Conservation (phyloP, 345 rosid species). For the Arabidopsis arenosa region DNA sequence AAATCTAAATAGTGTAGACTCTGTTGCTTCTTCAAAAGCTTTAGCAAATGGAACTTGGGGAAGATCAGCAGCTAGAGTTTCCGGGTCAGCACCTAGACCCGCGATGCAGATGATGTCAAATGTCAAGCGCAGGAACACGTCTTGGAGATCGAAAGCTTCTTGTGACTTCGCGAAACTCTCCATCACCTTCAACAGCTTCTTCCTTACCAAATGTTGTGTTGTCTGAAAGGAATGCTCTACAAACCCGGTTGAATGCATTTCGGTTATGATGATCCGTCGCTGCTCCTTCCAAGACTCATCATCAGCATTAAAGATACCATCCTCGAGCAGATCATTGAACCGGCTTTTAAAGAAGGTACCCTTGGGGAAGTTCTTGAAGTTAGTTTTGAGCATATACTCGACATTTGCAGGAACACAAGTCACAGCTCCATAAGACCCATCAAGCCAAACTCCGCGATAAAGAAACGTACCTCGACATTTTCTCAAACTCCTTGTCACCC, state of each 20-base stretch:
- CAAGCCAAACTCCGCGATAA: slow-evolving; percentile 64
- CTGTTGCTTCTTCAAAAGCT: slow-evolving; percentile 64
- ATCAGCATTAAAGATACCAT: slow-evolving; percentile 74
- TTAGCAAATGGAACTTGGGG: slow-evolving; percentile 48
- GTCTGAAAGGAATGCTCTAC: slow-evolving; percentile 47
- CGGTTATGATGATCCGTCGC: slow-evolving; percentile 58
- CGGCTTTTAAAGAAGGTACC: slow-evolving; percentile 59
- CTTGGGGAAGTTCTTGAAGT: slow-evolving; percentile 74
- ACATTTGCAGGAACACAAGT: slow-evolving; percentile 64
- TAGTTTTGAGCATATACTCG: slow-evolving; percentile 67
- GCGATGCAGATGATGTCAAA: slow-evolving; percentile 69
- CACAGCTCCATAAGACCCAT: slow-evolving; percentile 56
- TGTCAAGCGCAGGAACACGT: slow-evolving; percentile 60
- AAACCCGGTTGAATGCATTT: slow-evolving; percentile 51
- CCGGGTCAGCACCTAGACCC: slow-evolving; percentile 70
- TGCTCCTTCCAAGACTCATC: slow-evolving; percentile 64
- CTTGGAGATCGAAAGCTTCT: slow-evolving; percentile 60
- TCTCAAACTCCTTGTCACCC: slow-evolving; percentile 52
- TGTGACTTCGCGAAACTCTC: slow-evolving; percentile 46
- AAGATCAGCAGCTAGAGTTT: slow-evolving; percentile 49
- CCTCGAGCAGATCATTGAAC: slow-evolving; percentile 70
- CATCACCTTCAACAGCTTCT: slow-evolving; percentile 61
- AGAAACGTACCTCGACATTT: slow-evolving; percentile 55
- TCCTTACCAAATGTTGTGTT: slow-evolving; percentile 53
- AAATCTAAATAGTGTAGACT: slow-evolving; percentile 59